These are phyloP conservation scores for Beauveria scarabaeidicola DNA, from an alignment of 2,329 filamentous ascomycete genomes.

Conservation along the genomic window DNA sequence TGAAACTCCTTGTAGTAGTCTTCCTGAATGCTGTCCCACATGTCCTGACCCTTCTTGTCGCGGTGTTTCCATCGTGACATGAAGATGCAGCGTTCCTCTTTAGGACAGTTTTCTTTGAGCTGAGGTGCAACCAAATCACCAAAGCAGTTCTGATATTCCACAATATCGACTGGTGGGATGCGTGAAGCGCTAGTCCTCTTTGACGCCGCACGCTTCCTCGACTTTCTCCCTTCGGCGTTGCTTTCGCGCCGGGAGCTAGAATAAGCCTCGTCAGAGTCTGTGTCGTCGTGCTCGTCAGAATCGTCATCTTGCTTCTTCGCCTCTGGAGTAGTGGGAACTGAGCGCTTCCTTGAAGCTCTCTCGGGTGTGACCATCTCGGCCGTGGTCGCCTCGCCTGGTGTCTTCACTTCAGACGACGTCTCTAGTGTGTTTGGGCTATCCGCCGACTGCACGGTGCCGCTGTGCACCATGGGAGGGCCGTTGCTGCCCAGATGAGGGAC, in stretches of 20 bases:
- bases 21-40: conserved; percentile 46
- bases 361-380: not conserved
- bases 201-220: not conserved
- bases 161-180: conserved; percentile 15
- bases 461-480: conserved; percentile 19
- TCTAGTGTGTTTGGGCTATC: not conserved
- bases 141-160: conserved; percentile 28
- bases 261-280: not conserved
- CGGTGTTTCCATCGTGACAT: conserved; percentile 38
- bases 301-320: not conserved
- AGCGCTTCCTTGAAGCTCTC: not conserved
- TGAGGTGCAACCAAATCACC: conserved; percentile 26
- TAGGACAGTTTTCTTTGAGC: conserved; percentile 37
- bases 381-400: not conserved
- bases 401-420: conserved; percentile 1
- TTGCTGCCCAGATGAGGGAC: conserved; percentile 21
- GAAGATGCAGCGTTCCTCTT: conserved; percentile 41
- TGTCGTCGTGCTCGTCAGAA: not conserved
- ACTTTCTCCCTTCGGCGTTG: not conserved
- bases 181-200: conserved; percentile 1
- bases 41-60: conserved; percentile 44
- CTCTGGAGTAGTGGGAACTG: not conserved
- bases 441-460: conserved; percentile 14
- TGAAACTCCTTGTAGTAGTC: conserved; percentile 30
- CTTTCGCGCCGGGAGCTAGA: not conserved